phyloP scores from a whole-genome alignment of 2,329 filamentous ascomycete genomes.

The Arthrinium puccinioides region DNA sequence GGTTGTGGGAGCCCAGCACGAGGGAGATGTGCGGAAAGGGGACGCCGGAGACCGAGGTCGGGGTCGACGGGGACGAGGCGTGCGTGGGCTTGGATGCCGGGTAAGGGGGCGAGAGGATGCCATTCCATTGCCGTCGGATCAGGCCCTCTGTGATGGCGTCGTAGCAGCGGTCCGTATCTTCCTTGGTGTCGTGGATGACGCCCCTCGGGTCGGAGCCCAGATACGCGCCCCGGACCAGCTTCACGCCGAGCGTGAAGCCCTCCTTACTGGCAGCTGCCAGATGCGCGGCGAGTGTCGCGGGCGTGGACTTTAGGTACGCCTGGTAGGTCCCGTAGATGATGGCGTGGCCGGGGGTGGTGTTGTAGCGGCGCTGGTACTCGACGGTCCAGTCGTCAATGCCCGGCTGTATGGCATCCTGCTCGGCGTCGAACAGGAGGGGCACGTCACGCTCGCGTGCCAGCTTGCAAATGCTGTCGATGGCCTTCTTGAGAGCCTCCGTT shows the following conservation, averaged over 20 bases:
- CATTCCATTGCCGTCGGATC: slow-evolving; percentile 55
- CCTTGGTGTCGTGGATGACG: slow-evolving; percentile 65
- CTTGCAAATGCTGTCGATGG: slow-evolving; percentile 69
- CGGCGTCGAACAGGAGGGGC: slow-evolving; percentile 75
- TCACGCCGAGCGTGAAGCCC: slow-evolving; percentile 62
- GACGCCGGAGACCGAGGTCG: slow-evolving; percentile 16
- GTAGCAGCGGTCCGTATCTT: slow-evolving; percentile 64
- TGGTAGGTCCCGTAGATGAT: slow-evolving; percentile 79
- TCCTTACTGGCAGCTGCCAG: slow-evolving; percentile 50
- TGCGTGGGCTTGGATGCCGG: slow-evolving; percentile 27
- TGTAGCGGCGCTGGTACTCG: slow-evolving; percentile 70
- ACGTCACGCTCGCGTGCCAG: slow-evolving; percentile 63
- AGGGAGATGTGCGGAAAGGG: slow-evolving; percentile 52
- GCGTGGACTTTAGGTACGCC: slow-evolving; percentile 62
- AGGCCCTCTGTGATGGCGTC: slow-evolving; percentile 63
- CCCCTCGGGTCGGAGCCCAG: slow-evolving; percentile 62
- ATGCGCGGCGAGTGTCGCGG: slow-evolving; percentile 50
- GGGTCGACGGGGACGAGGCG: slow-evolving; percentile 5
- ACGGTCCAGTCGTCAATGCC: slow-evolving; percentile 79
- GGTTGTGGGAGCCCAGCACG: slow-evolving; percentile 80
- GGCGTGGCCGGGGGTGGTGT: slow-evolving; percentile 51
- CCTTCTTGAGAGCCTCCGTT: slow-evolving; percentile 54
- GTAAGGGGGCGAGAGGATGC: slow-evolving; percentile 37
- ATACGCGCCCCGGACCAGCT: slow-evolving; percentile 71
- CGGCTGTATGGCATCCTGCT: slow-evolving; percentile 70